phyloP scores from a whole-genome alignment of 345 rosid genomes.

The Abelmoschus esculentus region DNA sequence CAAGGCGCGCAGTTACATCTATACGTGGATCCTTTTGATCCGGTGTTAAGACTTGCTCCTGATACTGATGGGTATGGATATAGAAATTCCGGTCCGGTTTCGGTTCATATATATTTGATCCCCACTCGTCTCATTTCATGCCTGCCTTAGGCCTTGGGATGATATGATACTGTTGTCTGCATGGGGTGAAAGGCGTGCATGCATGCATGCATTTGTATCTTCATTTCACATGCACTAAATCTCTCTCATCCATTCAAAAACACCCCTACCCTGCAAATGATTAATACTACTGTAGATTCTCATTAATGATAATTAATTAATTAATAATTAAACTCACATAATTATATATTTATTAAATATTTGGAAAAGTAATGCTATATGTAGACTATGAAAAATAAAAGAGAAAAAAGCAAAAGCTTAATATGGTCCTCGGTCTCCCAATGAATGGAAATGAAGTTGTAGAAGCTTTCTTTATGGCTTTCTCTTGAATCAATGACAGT shows the following conservation, averaged over 20 bases:
- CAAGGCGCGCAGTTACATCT: conserved; percentile 32
- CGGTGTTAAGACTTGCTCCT: conserved; percentile 20
- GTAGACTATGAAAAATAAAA: not conserved
- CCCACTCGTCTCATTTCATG: too few species aligned
- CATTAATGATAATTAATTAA: not conserved
- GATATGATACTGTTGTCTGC: conserved; percentile 32
- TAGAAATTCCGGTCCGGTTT: conserved; percentile 39
- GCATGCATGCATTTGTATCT: conserved; percentile 30
- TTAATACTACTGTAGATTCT: not conserved
- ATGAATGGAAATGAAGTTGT: not conserved
- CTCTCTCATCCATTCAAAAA: not conserved
- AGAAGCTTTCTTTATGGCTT: not conserved
- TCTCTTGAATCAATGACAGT: conserved; percentile 10
- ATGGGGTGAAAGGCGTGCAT: conserved; percentile 18
- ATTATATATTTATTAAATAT: not conserved
- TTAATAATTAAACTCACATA: not conserved
- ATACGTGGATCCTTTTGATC: conserved; percentile 39
- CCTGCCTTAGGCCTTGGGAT: not conserved
- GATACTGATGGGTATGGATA: conserved; percentile 45
- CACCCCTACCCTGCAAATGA: not conserved
- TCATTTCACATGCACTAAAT: conserved; percentile 12
- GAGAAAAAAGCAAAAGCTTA: not conserved
- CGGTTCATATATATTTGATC: too few species aligned
- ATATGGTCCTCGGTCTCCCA: not conserved
- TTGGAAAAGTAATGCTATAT: too few species aligned